Conservation (phyloP, 495 filamentous ascomycete species). For the Monascus purpureus region DNA sequence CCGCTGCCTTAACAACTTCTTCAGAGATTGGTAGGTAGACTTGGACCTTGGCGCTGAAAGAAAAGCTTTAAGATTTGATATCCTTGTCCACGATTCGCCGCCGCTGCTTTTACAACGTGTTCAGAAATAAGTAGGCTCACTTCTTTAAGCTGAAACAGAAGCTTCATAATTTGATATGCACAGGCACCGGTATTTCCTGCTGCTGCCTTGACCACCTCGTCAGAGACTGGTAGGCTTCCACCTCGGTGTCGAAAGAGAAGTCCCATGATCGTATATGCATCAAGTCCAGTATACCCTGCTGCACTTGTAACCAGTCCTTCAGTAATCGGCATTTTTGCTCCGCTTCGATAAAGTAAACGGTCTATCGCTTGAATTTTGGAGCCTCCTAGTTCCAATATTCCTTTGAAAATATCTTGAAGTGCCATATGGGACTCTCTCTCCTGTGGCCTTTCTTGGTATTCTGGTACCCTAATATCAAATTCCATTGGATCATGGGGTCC, state of each 20-base stretch:
- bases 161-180: background rate
- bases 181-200: background rate
- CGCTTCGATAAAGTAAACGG: background rate
- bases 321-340: background rate
- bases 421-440: too few relatives aligned
- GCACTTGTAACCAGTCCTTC: background rate
- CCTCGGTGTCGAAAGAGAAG: background rate
- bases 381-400: too few relatives aligned
- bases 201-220: background rate
- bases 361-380: too few relatives aligned
- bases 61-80: background rate
- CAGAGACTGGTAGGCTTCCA: background rate
- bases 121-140: background rate
- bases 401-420: too few relatives aligned
- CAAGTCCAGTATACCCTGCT: background rate
- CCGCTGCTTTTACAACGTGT: background rate
- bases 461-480: too few relatives aligned
- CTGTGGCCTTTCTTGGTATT: too few relatives aligned
- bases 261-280: background rate
- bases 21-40: background rate
- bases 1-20: background rate
- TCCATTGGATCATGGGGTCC: too few relatives aligned
- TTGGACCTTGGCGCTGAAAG: background rate
- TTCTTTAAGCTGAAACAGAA: background rate
- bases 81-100: background rate